Evolutionary conservation across 768 basidiomycete genomes (phyloP), one percentile per base, ranked within the genome.

Genomic region (Holtermanniella nyarrowii): DNA sequence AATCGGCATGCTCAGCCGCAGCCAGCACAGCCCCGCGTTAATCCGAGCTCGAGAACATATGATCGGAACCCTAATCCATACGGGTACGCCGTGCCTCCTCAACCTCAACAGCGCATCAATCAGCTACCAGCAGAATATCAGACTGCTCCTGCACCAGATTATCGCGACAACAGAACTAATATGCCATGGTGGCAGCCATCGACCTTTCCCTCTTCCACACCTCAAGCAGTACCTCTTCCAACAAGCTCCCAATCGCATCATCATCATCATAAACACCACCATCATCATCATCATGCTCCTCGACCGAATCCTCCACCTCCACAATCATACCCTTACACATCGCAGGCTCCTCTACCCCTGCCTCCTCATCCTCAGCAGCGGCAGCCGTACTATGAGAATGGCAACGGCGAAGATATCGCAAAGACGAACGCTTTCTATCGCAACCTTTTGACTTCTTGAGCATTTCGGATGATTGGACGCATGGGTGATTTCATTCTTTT

Each of bases 81-180:
- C 4, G 31, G 10, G 10, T 7, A 7, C 10, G 31, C 45, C 4
- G 45, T n/a, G 42, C 42, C 22, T 7, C 22, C 42, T 11, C 37
- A 40, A 40, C n/a, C 37, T 44, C 42, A 44, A 44, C n/a, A n/a
- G n/a, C n/a, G n/a, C n/a, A n/a, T n/a, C n/a, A 37, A 37, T 37
- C 31, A 37, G 31, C 31, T 37, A 7, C 31, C 31, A 16, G 31
- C 31, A 37, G 31, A 37, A 16, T 37, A 37, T 16, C 31, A 37
- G 31, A 37, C 31, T 7, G 31, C 31, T 7, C 31, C 31, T 7
- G 31, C n/a, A n/a, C n/a, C n/a, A n/a, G n/a, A n/a, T n/a, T n/a
- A n/a, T n/a, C n/a, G n/a, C n/a, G n/a, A n/a, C n/a, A n/a, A n/a
- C n/a, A n/a, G n/a, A n/a, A n/a, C n/a, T n/a, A n/a, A n/a, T n/a